Conservation (phyloP, 2,329 filamentous ascomycete species). For the Colletotrichum lupini region DNA sequence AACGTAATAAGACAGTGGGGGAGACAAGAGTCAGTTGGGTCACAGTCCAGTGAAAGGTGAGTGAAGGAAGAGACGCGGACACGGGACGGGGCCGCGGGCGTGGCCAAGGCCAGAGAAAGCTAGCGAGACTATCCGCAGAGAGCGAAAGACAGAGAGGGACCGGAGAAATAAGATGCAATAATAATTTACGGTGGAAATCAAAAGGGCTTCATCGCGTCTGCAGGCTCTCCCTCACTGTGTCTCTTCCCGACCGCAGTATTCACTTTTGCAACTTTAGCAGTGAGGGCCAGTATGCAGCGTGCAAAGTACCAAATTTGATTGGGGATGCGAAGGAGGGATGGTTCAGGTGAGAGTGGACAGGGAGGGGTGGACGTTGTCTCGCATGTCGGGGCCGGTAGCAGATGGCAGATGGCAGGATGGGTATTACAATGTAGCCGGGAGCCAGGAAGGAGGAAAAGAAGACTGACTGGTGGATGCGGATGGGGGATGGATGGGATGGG, state of each 20-base stretch:
- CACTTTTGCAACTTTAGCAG: not conserved
- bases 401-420: constrained; percentile 30
- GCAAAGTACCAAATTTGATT: constrained; percentile 31
- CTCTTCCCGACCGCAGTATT: not conserved
- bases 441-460: constrained; percentile 26
- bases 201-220: not conserved
- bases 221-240: not conserved
- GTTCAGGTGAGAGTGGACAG: constrained; percentile 35
- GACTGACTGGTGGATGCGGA: constrained; percentile 10
- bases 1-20: constrained; percentile 34
- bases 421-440: constrained; percentile 29
- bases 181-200: not conserved
- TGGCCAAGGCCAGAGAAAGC: not conserved
- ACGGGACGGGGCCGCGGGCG: constrained; percentile 25
- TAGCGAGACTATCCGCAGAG: not conserved
- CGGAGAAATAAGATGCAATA: not conserved
- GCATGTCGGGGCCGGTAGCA: constrained; percentile 33
- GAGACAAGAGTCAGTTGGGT: constrained; percentile 30
- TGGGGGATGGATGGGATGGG: not conserved
- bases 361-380: constrained; percentile 34
- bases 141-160: not conserved
- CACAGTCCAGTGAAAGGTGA: constrained; percentile 5
- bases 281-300: not conserved
- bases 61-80: constrained; percentile 8
- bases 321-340: constrained; percentile 34